A percentile compares a stretch with the other conserved stretches of the same genome.
phyloP scores from a whole-genome alignment of 768 basidiomycete genomes.

The Hypholoma sublateritium region DNA sequence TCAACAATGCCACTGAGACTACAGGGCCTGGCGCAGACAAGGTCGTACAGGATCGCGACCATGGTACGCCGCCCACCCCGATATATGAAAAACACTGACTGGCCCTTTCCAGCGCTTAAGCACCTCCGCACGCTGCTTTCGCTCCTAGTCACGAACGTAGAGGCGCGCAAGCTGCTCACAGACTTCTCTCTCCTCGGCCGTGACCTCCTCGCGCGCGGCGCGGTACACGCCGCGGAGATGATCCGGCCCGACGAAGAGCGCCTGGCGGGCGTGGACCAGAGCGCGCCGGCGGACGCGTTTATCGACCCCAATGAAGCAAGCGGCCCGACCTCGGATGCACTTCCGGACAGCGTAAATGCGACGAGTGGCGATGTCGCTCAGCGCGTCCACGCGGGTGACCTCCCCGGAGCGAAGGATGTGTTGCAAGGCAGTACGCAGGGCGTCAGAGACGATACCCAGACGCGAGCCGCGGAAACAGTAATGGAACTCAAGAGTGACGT shows the following conservation, averaged over 20 bases:
- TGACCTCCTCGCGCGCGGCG: slow-evolving; percentile 77
- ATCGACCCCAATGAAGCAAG: slow-evolving; percentile 42
- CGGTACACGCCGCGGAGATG: slow-evolving; percentile 65
- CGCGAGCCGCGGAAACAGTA: slow-evolving; percentile 35
- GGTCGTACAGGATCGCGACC: slow-evolving; percentile 54
- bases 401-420: slow-evolving; percentile 19
- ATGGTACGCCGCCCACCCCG: slow-evolving; percentile 49
- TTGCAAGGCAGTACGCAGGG: not conserved
- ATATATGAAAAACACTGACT: slow-evolving; percentile 54
- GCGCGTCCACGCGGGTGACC: slow-evolving; percentile 8
- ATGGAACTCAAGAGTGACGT: slow-evolving; percentile 68
- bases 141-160: slow-evolving; percentile 89
- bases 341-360: slow-evolving; percentile 31
- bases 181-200: slow-evolving; percentile 80
- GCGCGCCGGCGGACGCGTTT: slow-evolving; percentile 70
- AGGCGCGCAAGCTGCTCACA: slow-evolving; percentile 84
- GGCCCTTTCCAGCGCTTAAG: slow-evolving; percentile 68
- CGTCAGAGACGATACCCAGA: slow-evolving; percentile 8
- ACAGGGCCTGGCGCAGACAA: slow-evolving; percentile 49
- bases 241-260: slow-evolving; percentile 66
- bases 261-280: slow-evolving; percentile 63
- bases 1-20: slow-evolving; percentile 59
- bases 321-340: slow-evolving; percentile 42
- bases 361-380: slow-evolving; percentile 16
- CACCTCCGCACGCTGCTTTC: slow-evolving; percentile 88